Conservation (phyloP, 2,329 filamentous ascomycete species). For the Dothiorella sarmentorum region DNA sequence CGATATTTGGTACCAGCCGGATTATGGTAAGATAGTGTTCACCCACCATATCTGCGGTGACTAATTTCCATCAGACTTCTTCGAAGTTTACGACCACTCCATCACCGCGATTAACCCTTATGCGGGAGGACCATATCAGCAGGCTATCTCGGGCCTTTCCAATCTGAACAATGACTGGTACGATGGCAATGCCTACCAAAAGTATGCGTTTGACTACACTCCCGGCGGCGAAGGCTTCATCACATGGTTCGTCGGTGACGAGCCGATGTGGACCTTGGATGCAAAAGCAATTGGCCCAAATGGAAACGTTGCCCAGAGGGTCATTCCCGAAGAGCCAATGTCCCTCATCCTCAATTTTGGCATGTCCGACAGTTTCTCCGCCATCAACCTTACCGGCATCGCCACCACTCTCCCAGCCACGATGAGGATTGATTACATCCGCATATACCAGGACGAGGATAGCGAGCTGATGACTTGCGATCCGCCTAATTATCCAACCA, state of each 20-base stretch:
- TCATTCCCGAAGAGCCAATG: constrained; percentile 66
- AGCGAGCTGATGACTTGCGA: constrained; percentile 62
- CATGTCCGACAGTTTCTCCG: constrained; percentile 64
- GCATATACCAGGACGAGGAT: constrained; percentile 65
- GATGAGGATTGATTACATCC: constrained; percentile 67
- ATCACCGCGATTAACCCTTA: constrained; percentile 51
- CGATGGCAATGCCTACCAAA: constrained; percentile 52
- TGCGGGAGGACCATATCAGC: constrained; percentile 53
- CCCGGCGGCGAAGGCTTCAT: constrained; percentile 60
- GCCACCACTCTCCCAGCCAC: constrained; percentile 57
- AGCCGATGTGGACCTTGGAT: constrained; percentile 63
- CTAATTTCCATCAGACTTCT: constrained; percentile 48
- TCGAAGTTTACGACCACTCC: constrained; percentile 61
- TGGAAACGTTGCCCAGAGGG: constrained; percentile 64
- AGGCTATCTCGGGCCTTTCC: constrained; percentile 55
- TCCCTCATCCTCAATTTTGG: constrained; percentile 66
- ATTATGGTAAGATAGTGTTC: constrained; percentile 38
- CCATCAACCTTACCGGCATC: constrained; percentile 57
- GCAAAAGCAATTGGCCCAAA: constrained; percentile 61
- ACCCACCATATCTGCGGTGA: background rate
- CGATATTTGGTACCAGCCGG: constrained; percentile 66
- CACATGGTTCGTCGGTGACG: constrained; percentile 65
- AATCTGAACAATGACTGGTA: constrained; percentile 56
- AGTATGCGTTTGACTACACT: constrained; percentile 54
- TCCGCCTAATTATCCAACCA: constrained; percentile 64